A percentile compares a stretch with the other conserved stretches of the same genome.
Conservation (phyloP, 2,329 filamentous ascomycete species). For the Ascochyta koolunga region DNA sequence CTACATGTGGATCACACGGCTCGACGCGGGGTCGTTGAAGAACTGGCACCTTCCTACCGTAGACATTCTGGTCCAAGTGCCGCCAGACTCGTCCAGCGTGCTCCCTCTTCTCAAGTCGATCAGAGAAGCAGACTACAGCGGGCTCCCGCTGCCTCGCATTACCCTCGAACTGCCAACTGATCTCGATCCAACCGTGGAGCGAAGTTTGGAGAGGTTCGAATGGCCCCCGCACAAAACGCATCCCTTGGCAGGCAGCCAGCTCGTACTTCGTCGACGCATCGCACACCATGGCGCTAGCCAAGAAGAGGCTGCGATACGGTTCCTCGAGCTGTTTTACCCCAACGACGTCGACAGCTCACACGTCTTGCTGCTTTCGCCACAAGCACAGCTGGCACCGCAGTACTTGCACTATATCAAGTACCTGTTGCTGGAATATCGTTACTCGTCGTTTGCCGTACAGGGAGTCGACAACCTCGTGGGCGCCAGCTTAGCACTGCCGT, state of each 20-base stretch:
- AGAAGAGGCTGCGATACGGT: constrained; percentile 74
- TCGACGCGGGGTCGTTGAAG: constrained; percentile 74
- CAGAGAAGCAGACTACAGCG: constrained; percentile 74
- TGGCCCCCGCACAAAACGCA: constrained; percentile 67
- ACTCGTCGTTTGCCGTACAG: constrained; percentile 62
- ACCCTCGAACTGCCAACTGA: constrained; percentile 81
- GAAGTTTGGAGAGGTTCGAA: constrained; percentile 67
- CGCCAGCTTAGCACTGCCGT: constrained; percentile 78
- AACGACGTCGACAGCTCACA: constrained; percentile 67
- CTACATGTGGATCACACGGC: constrained; percentile 76
- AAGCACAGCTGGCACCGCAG: constrained; percentile 77
- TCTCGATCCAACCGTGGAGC: constrained; percentile 68
- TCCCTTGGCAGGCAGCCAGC: constrained; percentile 36
- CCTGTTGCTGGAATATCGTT: constrained; percentile 74
- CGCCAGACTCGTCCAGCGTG: constrained; percentile 73
- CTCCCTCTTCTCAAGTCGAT: constrained; percentile 80
- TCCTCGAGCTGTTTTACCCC: constrained; percentile 90
- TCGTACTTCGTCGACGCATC: constrained; percentile 79
- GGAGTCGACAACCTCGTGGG: constrained; percentile 69
- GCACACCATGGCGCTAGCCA: constrained; percentile 63
- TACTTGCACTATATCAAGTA: constrained; percentile 91
- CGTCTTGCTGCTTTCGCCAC: constrained; percentile 82
- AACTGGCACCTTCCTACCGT: constrained; percentile 80
- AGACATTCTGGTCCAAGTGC: constrained; percentile 83
- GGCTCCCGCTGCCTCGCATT: constrained; percentile 71